Base-by-base conservation (phyloP, 2,329 filamentous ascomycete species). In the Trichoderma guizhouense region DNA sequence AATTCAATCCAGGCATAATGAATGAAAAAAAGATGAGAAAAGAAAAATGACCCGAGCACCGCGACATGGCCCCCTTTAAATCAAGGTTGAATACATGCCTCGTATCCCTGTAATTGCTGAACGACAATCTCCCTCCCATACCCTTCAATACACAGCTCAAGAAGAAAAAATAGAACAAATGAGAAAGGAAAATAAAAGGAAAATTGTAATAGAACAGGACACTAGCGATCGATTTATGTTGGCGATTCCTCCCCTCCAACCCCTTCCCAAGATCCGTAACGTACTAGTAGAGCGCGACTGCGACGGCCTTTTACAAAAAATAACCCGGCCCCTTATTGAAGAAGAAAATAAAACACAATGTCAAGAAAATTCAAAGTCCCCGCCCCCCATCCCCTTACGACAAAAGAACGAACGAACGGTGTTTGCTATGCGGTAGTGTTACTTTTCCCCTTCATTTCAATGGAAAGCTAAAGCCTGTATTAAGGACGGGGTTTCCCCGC, bases 401-500 rank as follows among this genome's bases (percentile, higher is more conserved):
- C 55, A 71, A 72, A 72, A 43, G 71, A 67, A 72, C 30, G 68
- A 51, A 71, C 69, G 26, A 58, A 66, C 62, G 28, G 30, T 26
- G 32, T 55, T 60, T 71, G 51, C 43, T 72, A 57, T 72, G 71
- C 43, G 51, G 32, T 63, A 32, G 43, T 55, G 24, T 63, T 63
- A 34, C 51, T 24, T 43, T 64, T 58, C 26, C 18, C 34, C 36
- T 39, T 9, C 26, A 28, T 57, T 18, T 7, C 43, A n/a, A 21
- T 43, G 64, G 36, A 47, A 62, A 24, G 15, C 58, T 21, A 63
- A 14, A 61, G 30, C 26, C 58, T 18, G 28, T 21, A 60, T 58
- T 14, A 55, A 28, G 28, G 3, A 21, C 26, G n/a, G 30, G 21
- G 34, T 60, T 34, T 30, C 15, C 39, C 18, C 36, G 39, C 57